Conservation (phyloP, 2,329 filamentous ascomycete species). For the Laburnicola sp. region DNA sequence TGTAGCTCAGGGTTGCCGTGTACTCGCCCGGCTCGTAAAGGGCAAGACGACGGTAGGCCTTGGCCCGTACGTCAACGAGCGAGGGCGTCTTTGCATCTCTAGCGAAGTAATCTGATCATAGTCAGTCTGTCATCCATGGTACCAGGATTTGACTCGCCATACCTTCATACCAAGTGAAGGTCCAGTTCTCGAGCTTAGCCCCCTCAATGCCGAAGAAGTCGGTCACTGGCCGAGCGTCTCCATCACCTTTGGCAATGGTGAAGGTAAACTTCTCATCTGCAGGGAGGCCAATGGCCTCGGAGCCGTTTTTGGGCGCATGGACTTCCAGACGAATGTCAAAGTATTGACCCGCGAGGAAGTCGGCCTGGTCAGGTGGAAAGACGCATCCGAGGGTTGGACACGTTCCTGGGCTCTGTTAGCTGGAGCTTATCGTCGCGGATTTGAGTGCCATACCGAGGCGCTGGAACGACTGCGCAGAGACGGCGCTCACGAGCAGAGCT, state of each 20-base stretch:
- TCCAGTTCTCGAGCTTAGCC: slow-evolving; percentile 76
- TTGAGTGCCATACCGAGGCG: slow-evolving; percentile 50
- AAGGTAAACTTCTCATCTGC: slow-evolving; percentile 77
- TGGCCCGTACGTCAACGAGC: slow-evolving; percentile 77
- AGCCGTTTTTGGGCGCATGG: slow-evolving; percentile 79
- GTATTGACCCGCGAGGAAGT: slow-evolving; percentile 81
- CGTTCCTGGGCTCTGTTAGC: slow-evolving; percentile 27
- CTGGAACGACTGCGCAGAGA: slow-evolving; percentile 58
- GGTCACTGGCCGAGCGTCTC: slow-evolving; percentile 60
- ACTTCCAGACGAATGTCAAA: slow-evolving; percentile 85
- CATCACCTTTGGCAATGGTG: slow-evolving; percentile 67
- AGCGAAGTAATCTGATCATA: slow-evolving; percentile 67
- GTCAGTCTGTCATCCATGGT: slow-evolving; percentile 7
- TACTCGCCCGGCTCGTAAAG: slow-evolving; percentile 81
- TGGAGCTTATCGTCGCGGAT: background rate
- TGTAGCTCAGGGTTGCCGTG: slow-evolving; percentile 74
- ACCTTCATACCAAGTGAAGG: slow-evolving; percentile 81
- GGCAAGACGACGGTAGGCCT: slow-evolving; percentile 74
- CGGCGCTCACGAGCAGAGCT: slow-evolving; percentile 32
- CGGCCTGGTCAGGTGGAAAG: slow-evolving; percentile 66
- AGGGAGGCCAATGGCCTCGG: slow-evolving; percentile 70
- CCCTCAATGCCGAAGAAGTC: slow-evolving; percentile 72
- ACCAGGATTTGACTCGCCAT: slow-evolving; percentile 13
- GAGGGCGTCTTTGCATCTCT: slow-evolving; percentile 69
- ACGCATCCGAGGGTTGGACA: slow-evolving; percentile 45